Percentiles rank a stretch among this genome's conserved stretches.
phyloP scores from a whole-genome alignment of 352 stramenopile species.

The Globisporangium camurandrum region DNA sequence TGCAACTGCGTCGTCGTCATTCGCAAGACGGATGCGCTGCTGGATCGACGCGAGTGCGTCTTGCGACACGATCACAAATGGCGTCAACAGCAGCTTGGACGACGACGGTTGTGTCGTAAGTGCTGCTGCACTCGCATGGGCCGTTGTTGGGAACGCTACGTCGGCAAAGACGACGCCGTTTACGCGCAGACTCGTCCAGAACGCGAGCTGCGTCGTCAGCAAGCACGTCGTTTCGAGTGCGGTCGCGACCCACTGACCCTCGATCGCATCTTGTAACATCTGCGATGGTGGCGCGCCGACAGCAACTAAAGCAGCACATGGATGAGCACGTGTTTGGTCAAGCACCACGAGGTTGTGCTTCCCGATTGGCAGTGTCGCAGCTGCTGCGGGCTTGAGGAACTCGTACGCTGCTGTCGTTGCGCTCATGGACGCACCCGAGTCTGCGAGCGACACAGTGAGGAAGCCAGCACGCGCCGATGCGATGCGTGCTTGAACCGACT shows the following conservation, averaged over 20 bases:
- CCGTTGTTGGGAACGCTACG: slow-evolving; percentile 13
- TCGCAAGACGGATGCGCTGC: background rate
- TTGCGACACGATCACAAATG: slow-evolving; percentile 36
- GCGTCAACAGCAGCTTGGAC: no score
- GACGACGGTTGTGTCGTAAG: slow-evolving; percentile 7
- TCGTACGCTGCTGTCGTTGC: slow-evolving; percentile 33
- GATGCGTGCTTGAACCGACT: slow-evolving; percentile 31
- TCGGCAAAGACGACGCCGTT: slow-evolving; percentile 46
- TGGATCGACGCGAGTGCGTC: slow-evolving; percentile 1
- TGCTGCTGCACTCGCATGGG: slow-evolving; percentile 4
- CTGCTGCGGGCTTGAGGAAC: slow-evolving; percentile 6
- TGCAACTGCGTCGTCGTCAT: slow-evolving; percentile 12
- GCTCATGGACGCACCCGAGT: slow-evolving; percentile 23
- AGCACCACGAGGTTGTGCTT: slow-evolving; percentile 30
- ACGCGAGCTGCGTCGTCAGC: slow-evolving; percentile 31
- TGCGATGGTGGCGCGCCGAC: no score
- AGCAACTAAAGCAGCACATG: no score
- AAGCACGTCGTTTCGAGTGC: slow-evolving; percentile 27
- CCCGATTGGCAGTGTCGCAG: slow-evolving; percentile 24
- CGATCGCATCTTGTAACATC: slow-evolving; percentile 14
- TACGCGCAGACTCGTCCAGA: slow-evolving; percentile 24
- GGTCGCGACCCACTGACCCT: slow-evolving; percentile 25
- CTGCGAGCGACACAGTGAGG: slow-evolving; percentile 40
- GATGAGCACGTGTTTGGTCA: slow-evolving; percentile 18
- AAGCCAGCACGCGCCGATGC: slow-evolving; percentile 40